Evolutionary conservation across 2,329 filamentous ascomycete genomes (phyloP).

Genomic region (Aspergillus latus): DNA sequence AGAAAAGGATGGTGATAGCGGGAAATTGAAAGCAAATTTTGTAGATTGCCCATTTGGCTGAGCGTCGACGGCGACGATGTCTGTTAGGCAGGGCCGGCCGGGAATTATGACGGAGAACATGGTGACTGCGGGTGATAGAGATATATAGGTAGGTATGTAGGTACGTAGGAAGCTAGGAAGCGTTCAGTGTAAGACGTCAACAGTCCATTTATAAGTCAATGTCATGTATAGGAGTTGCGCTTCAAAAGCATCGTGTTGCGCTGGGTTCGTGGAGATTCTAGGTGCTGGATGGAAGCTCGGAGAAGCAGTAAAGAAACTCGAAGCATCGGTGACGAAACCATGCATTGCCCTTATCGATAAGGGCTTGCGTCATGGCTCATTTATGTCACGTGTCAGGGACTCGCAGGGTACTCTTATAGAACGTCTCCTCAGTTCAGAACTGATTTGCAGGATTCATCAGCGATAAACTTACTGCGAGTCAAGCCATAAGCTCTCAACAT

Average conservation of each 20-base stretch:
- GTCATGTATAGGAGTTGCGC: neutral
- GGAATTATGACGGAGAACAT: slow-evolving; percentile 65
- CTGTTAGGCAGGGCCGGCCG: slow-evolving; percentile 59
- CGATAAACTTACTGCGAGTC: neutral
- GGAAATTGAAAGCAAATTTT: slow-evolving; percentile 68
- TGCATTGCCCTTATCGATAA: slow-evolving; percentile 33
- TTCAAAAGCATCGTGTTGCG: slow-evolving; percentile 8
- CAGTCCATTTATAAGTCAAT: neutral
- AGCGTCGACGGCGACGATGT: slow-evolving; percentile 51
- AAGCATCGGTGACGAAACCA: slow-evolving; percentile 27
- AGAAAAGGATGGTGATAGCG: slow-evolving; percentile 57
- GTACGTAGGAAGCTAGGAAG: too few relatives aligned
- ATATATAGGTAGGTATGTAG: neutral
- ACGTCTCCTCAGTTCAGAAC: too few relatives aligned
- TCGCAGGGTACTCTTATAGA: too few relatives aligned
- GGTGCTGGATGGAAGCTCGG: slow-evolving; percentile 25
- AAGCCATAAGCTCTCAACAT: neutral
- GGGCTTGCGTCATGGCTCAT: slow-evolving; percentile 5
- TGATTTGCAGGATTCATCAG: neutral
- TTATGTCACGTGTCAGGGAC: neutral
- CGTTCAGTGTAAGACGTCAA: neutral
- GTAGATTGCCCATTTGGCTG: slow-evolving; percentile 57
- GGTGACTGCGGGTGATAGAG: neutral
- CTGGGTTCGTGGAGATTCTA: slow-evolving; percentile 17
- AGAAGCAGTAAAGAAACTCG: slow-evolving; percentile 20